Evolutionary conservation across 768 basidiomycete genomes (phyloP), one percentile per base, ranked within the genome.

Genomic region (Suillus subaureus): DNA sequence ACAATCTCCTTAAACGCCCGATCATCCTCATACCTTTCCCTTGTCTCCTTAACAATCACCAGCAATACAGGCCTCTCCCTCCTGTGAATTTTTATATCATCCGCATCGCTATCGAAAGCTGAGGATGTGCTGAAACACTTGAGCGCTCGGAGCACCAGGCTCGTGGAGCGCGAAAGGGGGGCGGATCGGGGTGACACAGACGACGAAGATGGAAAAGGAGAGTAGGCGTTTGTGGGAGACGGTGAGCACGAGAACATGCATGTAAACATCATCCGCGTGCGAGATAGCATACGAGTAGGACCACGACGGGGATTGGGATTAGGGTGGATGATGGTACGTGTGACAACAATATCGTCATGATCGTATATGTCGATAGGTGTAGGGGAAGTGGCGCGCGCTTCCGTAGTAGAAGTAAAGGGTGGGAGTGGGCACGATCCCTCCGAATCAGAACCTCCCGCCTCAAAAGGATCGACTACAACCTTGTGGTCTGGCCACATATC

Each of bases 321-420:
- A 4, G 79, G 79, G n/a, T 73, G 76, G 65, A 82, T 74, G 71
- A 78, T 75, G 55, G 77, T 80, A 61, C 78, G 79, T 33, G 76
- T 77, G 37, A 78, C 70, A 57, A 70, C 66, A 64, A 72, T 71
- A 63, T 76, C 73, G 4, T 77, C 77, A 18, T 71, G 70, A 64
- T 74, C 71, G 54, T 64, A 70, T 2, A 71, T 73, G n/a, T 75
- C 73, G 12, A 72, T 52, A 6, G 62, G 61, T 1, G 61, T 43
- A 7, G 64, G 43, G 15, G 39, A 37, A 7, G 49, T 51, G 74
- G 67, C 12, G 33, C 15, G 18, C 11, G 60, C 18, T 11, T 62
- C 61, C 9, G 16, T 31, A 8, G 61, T 21, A 33, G 54, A 51
- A 8, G 63, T n/a, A 42, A 37, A 51, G 3, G 23, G 21, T 5